A percentile compares a stretch with the other conserved stretches of the same genome.
Conservation (phyloP, 108 stramenopile species). For the Cyclotella sp. region DNA sequence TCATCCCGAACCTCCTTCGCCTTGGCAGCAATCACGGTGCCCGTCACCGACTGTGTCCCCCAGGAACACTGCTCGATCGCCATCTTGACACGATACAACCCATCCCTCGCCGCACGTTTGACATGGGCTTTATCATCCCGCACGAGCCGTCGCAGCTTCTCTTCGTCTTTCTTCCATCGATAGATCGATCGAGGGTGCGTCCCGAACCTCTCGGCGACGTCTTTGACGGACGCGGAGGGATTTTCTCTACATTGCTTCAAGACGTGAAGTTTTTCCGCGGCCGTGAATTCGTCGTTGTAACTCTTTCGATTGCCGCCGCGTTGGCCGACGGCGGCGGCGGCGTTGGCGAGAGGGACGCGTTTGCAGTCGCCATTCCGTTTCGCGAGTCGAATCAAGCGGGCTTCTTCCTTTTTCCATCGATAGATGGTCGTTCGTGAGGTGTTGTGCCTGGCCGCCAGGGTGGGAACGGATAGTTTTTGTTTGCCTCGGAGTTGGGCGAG, state of each 20-base stretch:
- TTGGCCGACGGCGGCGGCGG: background rate
- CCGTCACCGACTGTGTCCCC: constrained; percentile 15
- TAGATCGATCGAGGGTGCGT: constrained; percentile 29
- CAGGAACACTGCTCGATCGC: constrained; percentile 19
- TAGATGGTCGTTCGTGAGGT: constrained; percentile 26
- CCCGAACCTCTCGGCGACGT: constrained; percentile 10
- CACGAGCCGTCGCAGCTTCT: constrained; percentile 20
- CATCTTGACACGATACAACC: constrained; percentile 22
- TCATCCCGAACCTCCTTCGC: constrained; percentile 39
- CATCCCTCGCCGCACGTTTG: constrained; percentile 21
- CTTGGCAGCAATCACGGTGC: constrained; percentile 32
- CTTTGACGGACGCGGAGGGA: constrained; percentile 5
- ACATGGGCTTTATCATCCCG: constrained; percentile 18
- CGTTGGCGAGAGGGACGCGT: background rate
- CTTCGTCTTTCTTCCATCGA: constrained; percentile 48
- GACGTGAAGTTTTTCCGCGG: constrained; percentile 17
- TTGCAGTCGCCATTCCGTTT: background rate
- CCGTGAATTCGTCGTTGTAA: constrained; percentile 33
- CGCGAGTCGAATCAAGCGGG: constrained; percentile 8
- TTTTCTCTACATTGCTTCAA: constrained; percentile 2
- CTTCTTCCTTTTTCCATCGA: constrained; percentile 31
- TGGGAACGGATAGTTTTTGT: background rate
- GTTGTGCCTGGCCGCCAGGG: constrained; percentile 17
- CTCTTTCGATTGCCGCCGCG: background rate
- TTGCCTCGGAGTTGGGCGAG: constrained; percentile 23